Base-by-base conservation (phyloP, 2,329 filamentous ascomycete genomes). In the Xylariomycetidae sp. region DNA sequence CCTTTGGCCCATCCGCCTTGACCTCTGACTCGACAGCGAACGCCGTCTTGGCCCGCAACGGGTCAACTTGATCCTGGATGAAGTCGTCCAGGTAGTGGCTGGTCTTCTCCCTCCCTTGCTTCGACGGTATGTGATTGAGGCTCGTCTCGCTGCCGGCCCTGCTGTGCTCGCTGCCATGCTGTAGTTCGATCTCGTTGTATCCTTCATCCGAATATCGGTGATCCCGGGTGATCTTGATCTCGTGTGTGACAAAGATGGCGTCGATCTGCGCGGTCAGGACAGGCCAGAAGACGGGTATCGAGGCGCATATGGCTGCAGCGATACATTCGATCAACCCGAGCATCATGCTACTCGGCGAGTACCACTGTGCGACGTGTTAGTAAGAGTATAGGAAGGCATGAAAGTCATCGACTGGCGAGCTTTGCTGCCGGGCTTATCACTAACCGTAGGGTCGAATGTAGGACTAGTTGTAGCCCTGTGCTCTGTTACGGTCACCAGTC, bases 381-480 rank as follows among this genome's bases (percentile, higher is more conserved):
- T 8, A 8, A 27, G 10, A 27, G 25, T n/a, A n/a, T n/a, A n/a
- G n/a, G n/a, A n/a, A n/a, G n/a, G n/a, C n/a, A n/a, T n/a, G n/a
- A n/a, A n/a, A n/a, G n/a, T n/a, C n/a, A n/a, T n/a, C n/a, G n/a
- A n/a, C n/a, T n/a, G n/a, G n/a, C n/a, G n/a, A n/a, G n/a, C n/a
- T n/a, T n/a, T n/a, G n/a, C n/a, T 15, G 25, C 7, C 25, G 25
- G 13, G 25, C 11, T 5, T 22, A 16, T 31, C 23, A 31, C 29
- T 57, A 50, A 51, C 58, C 4, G 50, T 52, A 26, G 52, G 52
- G 30, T 59, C 56, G 38, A 59, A 50, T 1, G 49, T 55, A 7
- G 54, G 56, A 14, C 36, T 45, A 1, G 55, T 58, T 8, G 46
- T 42, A 2, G 51, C 52, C 18, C 37, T 35, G 34, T 58, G 48